These are phyloP conservation scores for Malassezia brasiliensis DNA, from an alignment of 1,284 basidiomycete species.

Conservation along the genomic window DNA sequence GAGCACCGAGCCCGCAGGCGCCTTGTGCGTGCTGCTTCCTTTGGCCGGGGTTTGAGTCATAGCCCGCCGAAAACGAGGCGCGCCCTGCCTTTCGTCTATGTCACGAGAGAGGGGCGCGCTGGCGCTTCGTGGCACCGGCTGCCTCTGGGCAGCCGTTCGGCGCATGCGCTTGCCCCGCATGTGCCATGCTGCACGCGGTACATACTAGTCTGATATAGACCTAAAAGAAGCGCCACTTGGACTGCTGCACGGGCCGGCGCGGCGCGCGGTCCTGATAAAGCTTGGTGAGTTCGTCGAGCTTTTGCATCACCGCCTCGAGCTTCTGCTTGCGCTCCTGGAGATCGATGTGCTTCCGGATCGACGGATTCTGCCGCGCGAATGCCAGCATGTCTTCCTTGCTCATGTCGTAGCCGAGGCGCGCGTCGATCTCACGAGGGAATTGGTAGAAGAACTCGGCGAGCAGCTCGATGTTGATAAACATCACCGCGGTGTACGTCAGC, in stretches of 20 bases:
- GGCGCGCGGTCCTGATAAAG: conserved; percentile 45
- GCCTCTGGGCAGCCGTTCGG: neutral
- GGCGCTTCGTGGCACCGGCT: neutral
- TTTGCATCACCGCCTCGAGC: conserved; percentile 53
- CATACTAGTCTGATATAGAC: neutral
- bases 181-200: neutral
- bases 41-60: conserved; percentile 23
- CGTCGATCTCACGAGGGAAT: conserved; percentile 96
- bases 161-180: neutral
- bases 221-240: conserved; percentile 39
- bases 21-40: neutral
- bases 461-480: conserved; percentile 88
- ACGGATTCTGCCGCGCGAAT: conserved; percentile 90
- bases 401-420: conserved; percentile 80
- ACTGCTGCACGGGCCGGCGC: conserved; percentile 8
- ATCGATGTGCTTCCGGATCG: conserved; percentile 75
- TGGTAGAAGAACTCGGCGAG: conserved; percentile 98
- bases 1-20: conserved; percentile 17
- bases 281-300: conserved; percentile 47
- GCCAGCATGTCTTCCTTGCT: conserved; percentile 72
- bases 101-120: conserved; percentile 9
- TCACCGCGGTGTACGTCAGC: conserved; percentile 84
- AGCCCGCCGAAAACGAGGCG: conserved; percentile 18
- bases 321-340: conserved; percentile 94
- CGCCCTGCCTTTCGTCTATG: conserved; percentile 6